These are phyloP conservation scores for Retiboletus fuscus DNA, from an alignment of 1,284 basidiomycete genomes.

Conservation along the genomic window DNA sequence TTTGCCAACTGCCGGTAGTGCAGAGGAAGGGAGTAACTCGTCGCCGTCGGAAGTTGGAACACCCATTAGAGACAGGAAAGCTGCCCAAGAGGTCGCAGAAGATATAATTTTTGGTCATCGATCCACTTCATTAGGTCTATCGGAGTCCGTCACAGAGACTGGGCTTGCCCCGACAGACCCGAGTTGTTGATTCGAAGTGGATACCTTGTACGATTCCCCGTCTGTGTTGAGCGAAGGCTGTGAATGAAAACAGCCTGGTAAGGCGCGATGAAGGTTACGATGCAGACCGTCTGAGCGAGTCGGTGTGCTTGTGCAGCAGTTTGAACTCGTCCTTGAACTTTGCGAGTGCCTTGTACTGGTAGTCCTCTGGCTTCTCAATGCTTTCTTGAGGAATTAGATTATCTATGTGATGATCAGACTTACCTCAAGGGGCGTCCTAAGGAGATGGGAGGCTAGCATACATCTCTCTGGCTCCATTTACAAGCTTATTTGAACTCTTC, in stretches of 20 bases:
- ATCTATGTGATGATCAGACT: slow-evolving; percentile 2
- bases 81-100: slow-evolving; percentile 2
- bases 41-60: not conserved
- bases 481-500: not conserved
- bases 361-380: not conserved
- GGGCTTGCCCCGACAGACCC: too few species aligned
- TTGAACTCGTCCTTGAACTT: not conserved
- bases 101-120: not conserved
- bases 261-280: not conserved
- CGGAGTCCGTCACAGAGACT: too few species aligned
- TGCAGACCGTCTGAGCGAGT: not conserved
- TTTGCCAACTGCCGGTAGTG: not conserved
- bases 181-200: not conserved
- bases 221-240: not conserved
- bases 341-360: not conserved
- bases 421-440: not conserved
- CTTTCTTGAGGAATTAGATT: not conserved
- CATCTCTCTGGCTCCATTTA: not conserved
- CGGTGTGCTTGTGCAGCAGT: not conserved
- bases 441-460: not conserved
- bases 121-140: not conserved
- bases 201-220: not conserved
- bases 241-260: not conserved
- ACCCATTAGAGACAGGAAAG: slow-evolving; percentile 4
- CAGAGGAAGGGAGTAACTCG: slow-evolving; percentile 8